A percentile compares a stretch with the other conserved stretches of the same genome.
Conservation (phyloP, 805 yeast genomes). For the Torulaspora maleeae region DNA sequence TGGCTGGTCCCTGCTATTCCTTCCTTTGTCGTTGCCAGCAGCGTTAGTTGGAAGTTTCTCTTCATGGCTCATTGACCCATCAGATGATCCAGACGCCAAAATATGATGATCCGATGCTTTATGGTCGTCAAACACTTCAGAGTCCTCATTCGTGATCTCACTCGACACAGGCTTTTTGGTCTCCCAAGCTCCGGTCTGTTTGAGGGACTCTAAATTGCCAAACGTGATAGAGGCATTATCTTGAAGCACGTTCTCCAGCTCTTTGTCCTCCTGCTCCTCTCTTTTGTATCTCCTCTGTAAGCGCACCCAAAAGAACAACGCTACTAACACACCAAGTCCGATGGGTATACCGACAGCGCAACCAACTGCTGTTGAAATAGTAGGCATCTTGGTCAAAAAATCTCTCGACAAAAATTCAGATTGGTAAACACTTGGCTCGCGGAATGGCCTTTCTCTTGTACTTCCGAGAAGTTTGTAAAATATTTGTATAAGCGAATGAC, state of each 20-base stretch:
- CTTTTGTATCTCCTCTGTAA: conserved; percentile 37
- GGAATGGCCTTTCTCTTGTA: neutral
- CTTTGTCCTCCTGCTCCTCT: conserved; percentile 39
- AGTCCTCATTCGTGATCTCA: conserved; percentile 2
- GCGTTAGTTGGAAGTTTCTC: conserved; percentile 7
- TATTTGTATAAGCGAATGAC: conserved; percentile 1
- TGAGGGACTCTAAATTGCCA: conserved; percentile 29
- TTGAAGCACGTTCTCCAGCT: conserved; percentile 27
- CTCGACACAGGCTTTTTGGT: conserved; percentile 2
- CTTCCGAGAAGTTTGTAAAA: neutral
- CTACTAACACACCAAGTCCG: conserved; percentile 37
- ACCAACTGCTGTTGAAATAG: conserved; percentile 43
- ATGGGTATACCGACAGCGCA: conserved; percentile 51
- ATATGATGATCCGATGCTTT: conserved; percentile 7
- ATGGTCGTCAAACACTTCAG: conserved; percentile 7
- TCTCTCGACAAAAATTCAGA: neutral
- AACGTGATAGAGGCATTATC: conserved; percentile 38
- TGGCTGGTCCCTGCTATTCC: conserved; percentile 4
- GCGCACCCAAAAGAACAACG: conserved; percentile 37
- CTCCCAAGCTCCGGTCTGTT: conserved; percentile 8
- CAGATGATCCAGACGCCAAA: conserved; percentile 19
- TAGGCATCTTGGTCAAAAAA: conserved; percentile 11
- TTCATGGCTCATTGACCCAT: conserved; percentile 15
- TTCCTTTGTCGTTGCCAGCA: conserved; percentile 2
- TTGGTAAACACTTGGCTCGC: neutral